Conservation (phyloP, 2,329 filamentous ascomycete genomes). For the Phialophora chinensis region DNA sequence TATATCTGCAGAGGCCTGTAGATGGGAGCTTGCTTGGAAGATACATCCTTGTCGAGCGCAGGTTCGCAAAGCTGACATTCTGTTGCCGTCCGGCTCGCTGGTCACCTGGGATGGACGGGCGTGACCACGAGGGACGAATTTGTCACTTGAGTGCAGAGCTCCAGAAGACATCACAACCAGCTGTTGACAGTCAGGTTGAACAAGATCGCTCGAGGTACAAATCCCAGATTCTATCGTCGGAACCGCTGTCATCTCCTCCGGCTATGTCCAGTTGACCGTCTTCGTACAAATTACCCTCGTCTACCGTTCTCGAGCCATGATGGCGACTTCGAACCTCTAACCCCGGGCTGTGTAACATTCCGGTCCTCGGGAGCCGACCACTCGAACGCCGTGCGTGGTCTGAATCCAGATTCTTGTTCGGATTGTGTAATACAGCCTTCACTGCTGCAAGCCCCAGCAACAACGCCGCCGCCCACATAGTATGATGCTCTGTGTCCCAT, state of each 20-base stretch:
- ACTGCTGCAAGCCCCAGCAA: conserved; percentile 14
- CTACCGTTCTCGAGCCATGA: conserved; percentile 9
- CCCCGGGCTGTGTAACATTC: conserved; percentile 26
- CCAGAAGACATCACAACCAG: conserved; percentile 14
- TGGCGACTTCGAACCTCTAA: conserved; percentile 14
- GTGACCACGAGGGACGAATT: conserved; percentile 23
- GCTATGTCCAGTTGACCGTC: conserved; percentile 21
- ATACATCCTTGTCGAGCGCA: conserved; percentile 30
- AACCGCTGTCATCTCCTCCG: conserved; percentile 18
- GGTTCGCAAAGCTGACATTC: conserved; percentile 12
- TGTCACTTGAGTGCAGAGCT: conserved; percentile 25
- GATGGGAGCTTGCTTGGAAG: conserved; percentile 8
- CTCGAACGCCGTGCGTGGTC: conserved; percentile 18
- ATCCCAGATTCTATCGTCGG: conserved; percentile 26
- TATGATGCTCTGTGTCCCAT: conserved; percentile 23
- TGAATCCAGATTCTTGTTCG: conserved; percentile 27
- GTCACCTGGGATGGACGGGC: conserved; percentile 16
- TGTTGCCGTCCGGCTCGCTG: conserved; percentile 26
- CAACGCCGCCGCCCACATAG: conserved; percentile 7
- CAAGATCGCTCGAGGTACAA: conserved; percentile 28
- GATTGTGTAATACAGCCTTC: conserved; percentile 22
- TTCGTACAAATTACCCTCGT: conserved; percentile 12
- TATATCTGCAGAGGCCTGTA: conserved; percentile 26
- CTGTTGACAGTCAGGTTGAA: conserved; percentile 28
- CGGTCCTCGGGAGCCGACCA: conserved; percentile 6